Percentiles rank a stretch among this genome's conserved stretches.
phyloP scores from a whole-genome alignment of 2,329 filamentous ascomycete species.

The Chrysosporium queenslandicum region DNA sequence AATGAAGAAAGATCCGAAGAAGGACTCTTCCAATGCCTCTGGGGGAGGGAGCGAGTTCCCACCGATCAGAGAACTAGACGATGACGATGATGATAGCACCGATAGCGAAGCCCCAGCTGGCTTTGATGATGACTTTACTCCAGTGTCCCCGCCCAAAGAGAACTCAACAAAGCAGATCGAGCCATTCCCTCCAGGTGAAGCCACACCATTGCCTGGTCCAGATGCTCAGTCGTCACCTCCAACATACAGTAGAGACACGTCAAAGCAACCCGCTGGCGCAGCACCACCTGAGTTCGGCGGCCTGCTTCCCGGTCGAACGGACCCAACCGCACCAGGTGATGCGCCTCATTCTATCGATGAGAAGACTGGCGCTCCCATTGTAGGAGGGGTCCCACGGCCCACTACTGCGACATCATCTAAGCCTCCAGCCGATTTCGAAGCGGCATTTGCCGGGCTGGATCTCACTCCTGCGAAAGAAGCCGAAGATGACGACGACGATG shows the following conservation, averaged over 20 bases:
- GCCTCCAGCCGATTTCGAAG: constrained; percentile 35
- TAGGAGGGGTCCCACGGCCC: constrained; percentile 28
- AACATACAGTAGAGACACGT: constrained; percentile 26
- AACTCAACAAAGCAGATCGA: constrained; percentile 30
- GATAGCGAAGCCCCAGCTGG: constrained; percentile 56
- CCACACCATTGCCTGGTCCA: constrained; percentile 41
- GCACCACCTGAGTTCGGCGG: constrained; percentile 33
- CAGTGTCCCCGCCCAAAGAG: constrained; percentile 41
- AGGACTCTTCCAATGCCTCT: constrained; percentile 27
- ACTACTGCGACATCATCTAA: constrained; percentile 26
- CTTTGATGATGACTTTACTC: constrained; percentile 88
- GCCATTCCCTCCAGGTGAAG: constrained; percentile 34
- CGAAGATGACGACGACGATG: constrained; percentile 39
- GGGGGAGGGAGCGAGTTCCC: constrained; percentile 63
- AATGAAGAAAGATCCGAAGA: constrained; percentile 34
- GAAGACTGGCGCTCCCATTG: constrained; percentile 29
- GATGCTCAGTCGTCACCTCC: constrained; percentile 50
- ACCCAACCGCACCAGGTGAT: constrained; percentile 33
- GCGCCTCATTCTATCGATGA: constrained; percentile 34
- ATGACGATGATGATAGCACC: constrained; percentile 68
- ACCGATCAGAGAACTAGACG: constrained; percentile 74
- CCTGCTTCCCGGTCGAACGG: constrained; percentile 31
- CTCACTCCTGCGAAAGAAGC: constrained; percentile 38
- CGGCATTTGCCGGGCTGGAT: constrained; percentile 37
- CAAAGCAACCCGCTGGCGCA: constrained; percentile 22